phyloP scores from a whole-genome alignment of 306 rosid species.

The Prunus fruticosa region DNA sequence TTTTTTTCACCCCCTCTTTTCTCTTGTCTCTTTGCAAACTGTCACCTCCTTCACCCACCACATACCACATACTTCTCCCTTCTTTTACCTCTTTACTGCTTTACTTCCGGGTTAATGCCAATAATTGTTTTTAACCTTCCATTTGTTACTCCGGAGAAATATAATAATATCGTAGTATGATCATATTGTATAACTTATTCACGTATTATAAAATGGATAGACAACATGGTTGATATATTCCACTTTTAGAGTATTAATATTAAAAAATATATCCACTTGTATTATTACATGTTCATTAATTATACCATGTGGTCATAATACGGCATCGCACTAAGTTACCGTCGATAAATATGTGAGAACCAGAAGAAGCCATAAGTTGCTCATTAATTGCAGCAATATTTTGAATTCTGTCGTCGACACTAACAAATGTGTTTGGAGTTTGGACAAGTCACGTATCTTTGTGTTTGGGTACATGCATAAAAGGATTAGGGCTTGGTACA shows the following conservation, averaged over 20 bases:
- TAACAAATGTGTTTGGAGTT: not conserved
- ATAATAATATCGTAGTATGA: too few relatives aligned
- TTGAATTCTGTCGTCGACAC: too few relatives aligned
- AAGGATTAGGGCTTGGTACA: too few relatives aligned
- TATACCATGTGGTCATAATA: too few relatives aligned
- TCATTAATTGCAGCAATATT: too few relatives aligned
- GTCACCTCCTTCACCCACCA: conserved; percentile 2
- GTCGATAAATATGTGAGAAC: not conserved
- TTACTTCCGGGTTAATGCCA: not conserved
- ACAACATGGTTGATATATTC: too few relatives aligned
- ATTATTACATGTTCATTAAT: too few relatives aligned
- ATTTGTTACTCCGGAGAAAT: not conserved
- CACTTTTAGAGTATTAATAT: too few relatives aligned
- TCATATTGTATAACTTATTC: too few relatives aligned
- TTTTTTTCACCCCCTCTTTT: not conserved
- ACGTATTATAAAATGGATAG: too few relatives aligned
- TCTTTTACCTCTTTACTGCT: not conserved
- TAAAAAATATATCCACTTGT: too few relatives aligned
- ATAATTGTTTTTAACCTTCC: not conserved
- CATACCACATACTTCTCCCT: not conserved
- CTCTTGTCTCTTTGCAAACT: conserved; percentile 3
- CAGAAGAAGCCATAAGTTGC: not conserved
- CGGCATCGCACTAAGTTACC: not conserved
- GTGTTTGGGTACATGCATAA: too few relatives aligned
- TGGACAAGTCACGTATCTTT: not conserved